Base-by-base conservation (phyloP, 2,329 filamentous ascomycete genomes). In the Beauveria varroae region DNA sequence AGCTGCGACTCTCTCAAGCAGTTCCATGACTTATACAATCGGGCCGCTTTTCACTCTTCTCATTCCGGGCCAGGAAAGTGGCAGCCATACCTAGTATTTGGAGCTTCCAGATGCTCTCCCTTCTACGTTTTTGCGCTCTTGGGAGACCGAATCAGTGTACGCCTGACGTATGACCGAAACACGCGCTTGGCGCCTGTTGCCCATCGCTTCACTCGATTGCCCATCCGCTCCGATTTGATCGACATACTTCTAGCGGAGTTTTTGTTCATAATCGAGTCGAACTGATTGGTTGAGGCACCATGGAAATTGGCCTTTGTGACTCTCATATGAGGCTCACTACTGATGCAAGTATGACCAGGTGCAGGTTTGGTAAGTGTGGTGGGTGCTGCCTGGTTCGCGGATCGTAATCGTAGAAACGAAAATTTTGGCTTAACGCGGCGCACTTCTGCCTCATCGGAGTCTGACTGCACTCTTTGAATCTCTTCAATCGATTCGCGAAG, bases 121-220 rank as follows among this genome's bases (percentile, higher is more conserved):
- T 24, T 52, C 9, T 53, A 61, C 26, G 10, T 16, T 9, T 10
- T 59, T 43, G 22, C 47, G 63, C 26, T 64, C 53, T 66, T 65
- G 26, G 67, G 65, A n/a, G 69, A 65, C 62, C 74, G 69, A 63
- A 71, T 68, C 57, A 73, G 66, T 34, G 69, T 72, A 46, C 66
- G 70, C 59, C 66, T 71, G 55, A 76, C 65, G 56, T 70, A 74
- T 26, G 66, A 68, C 20, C 69, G 71, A 37, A 76, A 68, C 37
- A 67, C 69, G 44, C 67, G 67, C 52, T 68, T 74, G 26, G 71
- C 72, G 51, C 70, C 69, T 55, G 63, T 67, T 24, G 72, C 72
- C 74, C 74, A 76, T 43, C 67, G 68, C 61, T 67, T 71, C 37
- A 76, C 66, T 34, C 70, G 68, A 6, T 66, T 66, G 14, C 63